Evolutionary conservation across 345 rosid genomes (phyloP).

Genomic region (Cardamine chenopodiifolia): DNA sequence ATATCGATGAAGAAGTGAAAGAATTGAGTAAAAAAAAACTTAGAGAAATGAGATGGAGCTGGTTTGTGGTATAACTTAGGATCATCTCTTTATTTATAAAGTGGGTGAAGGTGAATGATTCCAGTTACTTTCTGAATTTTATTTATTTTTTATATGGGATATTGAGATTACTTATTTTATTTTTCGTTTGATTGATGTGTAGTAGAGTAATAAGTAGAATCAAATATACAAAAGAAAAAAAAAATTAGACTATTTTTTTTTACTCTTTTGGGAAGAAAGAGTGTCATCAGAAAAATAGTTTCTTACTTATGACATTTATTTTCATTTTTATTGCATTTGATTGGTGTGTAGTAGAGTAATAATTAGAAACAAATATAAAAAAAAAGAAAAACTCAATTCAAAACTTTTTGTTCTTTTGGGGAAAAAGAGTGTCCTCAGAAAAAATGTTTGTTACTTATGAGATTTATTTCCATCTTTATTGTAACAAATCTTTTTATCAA

Average conservation of each 20-base stretch:
- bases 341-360: neutral
- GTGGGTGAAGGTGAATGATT: conserved; percentile 26
- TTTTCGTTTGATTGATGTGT: no score
- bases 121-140: neutral
- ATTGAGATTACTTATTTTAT: no score
- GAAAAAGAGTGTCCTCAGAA: neutral
- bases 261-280: no score
- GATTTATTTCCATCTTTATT: neutral
- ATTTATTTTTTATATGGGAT: neutral
- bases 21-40: neutral
- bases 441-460: no score
- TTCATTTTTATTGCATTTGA: neutral
- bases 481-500: neutral
- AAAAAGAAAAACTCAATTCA: neutral
- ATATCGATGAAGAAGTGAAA: neutral
- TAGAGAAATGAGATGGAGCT: conserved; percentile 11
- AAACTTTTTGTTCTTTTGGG: neutral
- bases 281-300: no score
- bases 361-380: neutral
- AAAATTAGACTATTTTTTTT: no score
- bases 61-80: conserved; percentile 18
- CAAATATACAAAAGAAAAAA: no score
- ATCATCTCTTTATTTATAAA: conserved; percentile 22
- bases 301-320: neutral
- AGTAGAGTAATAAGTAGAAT: no score